Evolutionary conservation across 805 yeast species (phyloP), one percentile per base, ranked within the genome.

Genomic region (Kuraishia borneana): DNA sequence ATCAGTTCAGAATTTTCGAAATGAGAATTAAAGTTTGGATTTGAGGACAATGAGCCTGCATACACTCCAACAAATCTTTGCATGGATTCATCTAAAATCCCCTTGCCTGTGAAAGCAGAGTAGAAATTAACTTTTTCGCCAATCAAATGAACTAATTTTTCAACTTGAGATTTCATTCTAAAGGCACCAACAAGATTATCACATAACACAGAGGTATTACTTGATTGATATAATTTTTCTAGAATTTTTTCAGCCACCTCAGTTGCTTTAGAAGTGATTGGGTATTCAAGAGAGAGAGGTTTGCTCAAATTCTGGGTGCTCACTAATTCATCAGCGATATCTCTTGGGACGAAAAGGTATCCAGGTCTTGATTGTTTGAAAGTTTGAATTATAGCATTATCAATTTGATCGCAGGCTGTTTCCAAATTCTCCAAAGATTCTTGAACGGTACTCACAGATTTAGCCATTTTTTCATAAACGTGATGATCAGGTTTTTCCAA

Each of bases 291-390:
- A 8, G 42, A 23, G 20, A 55, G 36, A 5, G 48, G 63, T 5
- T 41, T 42, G 6, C 50, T 39, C 27, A 76, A 56, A 34, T 60
- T 53, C 2, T 37, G 30, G n/a, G 57, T 39, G 7, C 60, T 55
- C 12, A 75, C 63, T 4, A 47, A 23, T 10, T 44, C 39, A 35
- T 75, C 73, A 7, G 74, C 70, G 42, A 83, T 52, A 50, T 87
- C 88, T 28, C 70, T 60, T 2, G 96, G 96, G 31, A 88, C 53
- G 50, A 73, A 83, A 32, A 87, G 52, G 48, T 81, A 87, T 12
- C 94, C 96, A 0, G 96, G 96, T 51, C 77, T 73, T 26, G 78
- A 74, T 30, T 69, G 63, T 25, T 53, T 60, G 42, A 73, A 58
- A 19, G 83, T 73, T 13, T 65, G 60, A 30, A 47, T 48, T 36